Base-by-base conservation (phyloP, 2,329 filamentous ascomycete genomes). In the Aspergillus aculeatus region DNA sequence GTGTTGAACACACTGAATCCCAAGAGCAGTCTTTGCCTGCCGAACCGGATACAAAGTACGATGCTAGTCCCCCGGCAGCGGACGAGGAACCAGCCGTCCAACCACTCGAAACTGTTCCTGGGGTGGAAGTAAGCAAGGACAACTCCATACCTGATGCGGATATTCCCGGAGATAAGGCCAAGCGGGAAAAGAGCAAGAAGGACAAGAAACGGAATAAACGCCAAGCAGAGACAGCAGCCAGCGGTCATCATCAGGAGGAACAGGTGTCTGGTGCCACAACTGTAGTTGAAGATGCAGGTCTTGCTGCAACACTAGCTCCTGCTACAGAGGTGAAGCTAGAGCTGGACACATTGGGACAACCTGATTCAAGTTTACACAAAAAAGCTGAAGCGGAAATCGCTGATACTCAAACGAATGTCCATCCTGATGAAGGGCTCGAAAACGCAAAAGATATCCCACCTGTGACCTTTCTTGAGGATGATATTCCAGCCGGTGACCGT, bases 171-270 rank as follows among this genome's bases (percentile, higher is more conserved):
- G 29, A 58, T 5, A 31, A 51, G 1, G 26, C 61, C 7, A 59
- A 60, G 19, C 65, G 60, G 41, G 68, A 70, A 32, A 51, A 64
- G 55, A 69, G 64, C 60, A 71, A 72, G 54, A 72, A 71, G 32
- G 62, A 71, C 35, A 70, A 65, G 58, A 66, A 71, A 29, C 2
- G 9, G 56, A 68, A 69, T 57, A 62, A 69, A 35, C 66, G 64
- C 16, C 55, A 68, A 54, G 65, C 62, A 32, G 50, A 66, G 26
- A 54, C 56, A 47, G 47, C 59, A 41, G 53, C 53, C 38, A 24
- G 31, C 41, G 7, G 16, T 11, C 24, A 59, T 26, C 55, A 62
- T 49, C 58, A 53, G 19, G 57, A 57, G 31, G 47, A 47, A 19
- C 35, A 59, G 6, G 38, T 19, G 16, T 19, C 16, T 5, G 52